Evolutionary conservation across 768 basidiomycete species (phyloP), one percentile per base, ranked within the genome.

Genomic region (Plicaturopsis crispa): DNA sequence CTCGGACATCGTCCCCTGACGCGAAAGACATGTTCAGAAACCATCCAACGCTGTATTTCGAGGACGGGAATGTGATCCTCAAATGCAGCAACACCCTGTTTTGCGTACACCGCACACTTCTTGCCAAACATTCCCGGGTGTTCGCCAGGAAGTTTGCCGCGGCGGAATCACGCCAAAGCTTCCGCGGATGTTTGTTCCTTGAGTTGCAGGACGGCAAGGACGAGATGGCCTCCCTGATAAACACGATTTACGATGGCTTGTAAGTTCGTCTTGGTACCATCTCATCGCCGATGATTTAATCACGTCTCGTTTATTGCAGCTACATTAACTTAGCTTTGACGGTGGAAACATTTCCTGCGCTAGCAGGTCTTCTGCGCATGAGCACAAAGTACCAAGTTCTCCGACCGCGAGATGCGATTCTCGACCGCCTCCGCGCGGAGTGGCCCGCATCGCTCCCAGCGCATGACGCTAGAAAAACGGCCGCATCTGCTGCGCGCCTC

Each of bases 281-380:
- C 26, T 28, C 26, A 14, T 8, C 37, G 37, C 16, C 24, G 37
- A 32, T 32, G 14, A 35, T n/a, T 26, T 19, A 28, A 33, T 10
- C 19, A 35, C 18, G 32, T 19, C 26, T 14, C 14, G 14, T 28
- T 28, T 28, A 28, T 28, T 14, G n/a, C 35, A 55, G 53, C 7
- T 50, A 44, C 18, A 24, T 50, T 24, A 48, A 52, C 22, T 41
- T 49, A 12, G 34, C 42, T 5, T 16, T 53, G 6, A 52, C 50
- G 13, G 28, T 35, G 3, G 41, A 33, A 22, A 39, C 47, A 32
- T 49, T 52, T 5, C 56, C 42, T 33, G n/a, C 36, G 28, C 1
- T 41, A 17, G 12, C 40, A 16, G 19, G 23, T 11, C 20, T 40
- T 12, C 36, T 48, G 13, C 47, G 44, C 14, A 42, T 45, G 32